Percentiles rank a stretch among this genome's conserved stretches.
Evolutionary conservation across 768 basidiomycete genomes (phyloP).

Genomic region (Agrocybe praecox): DNA sequence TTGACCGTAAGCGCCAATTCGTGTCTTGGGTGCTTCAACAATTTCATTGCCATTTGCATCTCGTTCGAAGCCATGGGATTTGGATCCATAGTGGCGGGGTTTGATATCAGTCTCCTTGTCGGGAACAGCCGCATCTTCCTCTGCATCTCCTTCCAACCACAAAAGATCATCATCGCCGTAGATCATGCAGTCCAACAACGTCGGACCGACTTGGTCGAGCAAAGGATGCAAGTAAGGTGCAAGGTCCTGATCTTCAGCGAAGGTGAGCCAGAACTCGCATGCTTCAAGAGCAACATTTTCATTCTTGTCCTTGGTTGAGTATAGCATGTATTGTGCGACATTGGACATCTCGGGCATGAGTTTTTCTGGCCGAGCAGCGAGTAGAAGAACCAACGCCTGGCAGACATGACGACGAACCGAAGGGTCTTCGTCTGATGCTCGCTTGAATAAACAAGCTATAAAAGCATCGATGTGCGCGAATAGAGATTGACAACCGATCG

Average conservation of each 20-base stretch:
- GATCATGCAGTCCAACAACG: conserved; percentile 96
- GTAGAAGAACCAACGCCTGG: conserved; percentile 90
- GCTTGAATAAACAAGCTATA: conserved; percentile 91
- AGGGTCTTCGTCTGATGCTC: conserved; percentile 93
- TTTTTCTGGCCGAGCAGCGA: conserved; percentile 93
- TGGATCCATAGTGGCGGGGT: conserved; percentile 83
- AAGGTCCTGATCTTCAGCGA: conserved; percentile 93
- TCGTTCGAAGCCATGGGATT: conserved; percentile 83
- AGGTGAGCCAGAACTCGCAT: conserved; percentile 99
- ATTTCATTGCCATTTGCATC: conserved; percentile 51
- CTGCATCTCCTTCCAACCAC: conserved; percentile 90
- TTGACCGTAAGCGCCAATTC: conserved; percentile 73
- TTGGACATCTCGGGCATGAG: conserved; percentile 94
- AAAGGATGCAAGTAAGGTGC: conserved; percentile 83
- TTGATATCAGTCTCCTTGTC: conserved; percentile 97
- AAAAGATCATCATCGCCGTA: conserved; percentile 96
- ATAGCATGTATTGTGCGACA: conserved; percentile 98
- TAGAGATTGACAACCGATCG: conserved; percentile 84
- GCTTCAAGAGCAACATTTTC: conserved; percentile 97
- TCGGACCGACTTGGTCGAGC: conserved; percentile 89
- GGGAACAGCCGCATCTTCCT: conserved; percentile 82
- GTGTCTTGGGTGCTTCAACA: conserved; percentile 37
- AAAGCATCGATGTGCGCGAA: conserved; percentile 91
- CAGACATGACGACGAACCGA: conserved; percentile 95
- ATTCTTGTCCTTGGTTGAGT: conserved; percentile 96